Percentiles rank a stretch among this genome's conserved stretches.
Evolutionary conservation across 2,329 filamentous ascomycete species (phyloP).

Genomic region (Colletotrichum zoysiae): DNA sequence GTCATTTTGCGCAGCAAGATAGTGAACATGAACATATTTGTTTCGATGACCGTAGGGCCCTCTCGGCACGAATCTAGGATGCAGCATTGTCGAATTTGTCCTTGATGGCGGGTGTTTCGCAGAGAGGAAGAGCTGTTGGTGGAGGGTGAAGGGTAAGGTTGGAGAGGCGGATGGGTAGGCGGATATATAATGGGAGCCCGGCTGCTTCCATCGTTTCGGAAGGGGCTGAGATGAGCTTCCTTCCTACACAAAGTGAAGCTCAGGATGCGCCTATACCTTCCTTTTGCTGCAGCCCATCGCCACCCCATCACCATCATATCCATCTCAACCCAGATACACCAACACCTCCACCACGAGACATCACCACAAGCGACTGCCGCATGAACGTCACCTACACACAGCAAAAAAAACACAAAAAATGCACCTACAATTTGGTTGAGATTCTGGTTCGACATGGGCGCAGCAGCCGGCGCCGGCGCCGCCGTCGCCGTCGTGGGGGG

Average conservation of each 20-base stretch:
- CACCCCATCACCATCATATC: neutral
- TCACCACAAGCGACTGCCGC: neutral
- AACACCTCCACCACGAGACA: neutral
- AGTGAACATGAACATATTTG: neutral
- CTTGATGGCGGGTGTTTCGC: neutral
- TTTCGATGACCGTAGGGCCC: too few species aligned
- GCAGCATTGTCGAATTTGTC: neutral
- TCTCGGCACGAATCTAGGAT: neutral
- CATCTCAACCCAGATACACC: neutral
- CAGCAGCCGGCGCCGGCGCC: slow-evolving; percentile 47
- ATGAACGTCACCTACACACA: neutral
- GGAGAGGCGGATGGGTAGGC: neutral
- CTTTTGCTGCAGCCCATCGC: neutral
- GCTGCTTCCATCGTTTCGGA: neutral
- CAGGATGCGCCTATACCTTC: neutral
- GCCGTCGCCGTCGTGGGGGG: slow-evolving; percentile 43
- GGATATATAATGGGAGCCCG: neutral
- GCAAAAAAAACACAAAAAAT: slow-evolving; percentile 7
- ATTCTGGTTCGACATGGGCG: slow-evolving; percentile 83
- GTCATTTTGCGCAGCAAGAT: neutral
- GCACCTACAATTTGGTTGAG: slow-evolving; percentile 92
- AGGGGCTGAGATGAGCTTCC: neutral
- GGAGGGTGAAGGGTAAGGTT: slow-evolving; percentile 7
- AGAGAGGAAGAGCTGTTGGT: neutral
- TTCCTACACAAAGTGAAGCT: neutral